Conservation (phyloP, 148 eudicot genomes). For the Silene conica region DNA sequence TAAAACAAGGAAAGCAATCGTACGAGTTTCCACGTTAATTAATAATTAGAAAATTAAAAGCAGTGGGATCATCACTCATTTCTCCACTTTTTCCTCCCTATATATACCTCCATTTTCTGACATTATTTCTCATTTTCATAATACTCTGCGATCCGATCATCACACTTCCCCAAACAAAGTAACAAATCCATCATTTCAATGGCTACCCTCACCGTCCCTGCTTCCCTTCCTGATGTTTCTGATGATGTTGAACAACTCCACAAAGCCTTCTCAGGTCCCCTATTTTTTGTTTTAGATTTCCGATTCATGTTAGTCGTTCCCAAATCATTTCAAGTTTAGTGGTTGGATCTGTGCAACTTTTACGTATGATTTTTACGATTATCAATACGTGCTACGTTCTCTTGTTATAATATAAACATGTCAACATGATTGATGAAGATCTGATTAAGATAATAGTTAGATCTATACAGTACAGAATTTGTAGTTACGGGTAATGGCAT, state of each 20-base stretch:
- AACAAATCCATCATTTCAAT: slow-evolving; percentile 22
- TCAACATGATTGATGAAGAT: background rate
- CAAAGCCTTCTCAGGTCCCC: slow-evolving; percentile 62
- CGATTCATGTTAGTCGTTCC: background rate
- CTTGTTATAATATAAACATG: too few relatives aligned
- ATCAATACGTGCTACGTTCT: too few relatives aligned
- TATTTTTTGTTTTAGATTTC: background rate
- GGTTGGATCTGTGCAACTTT: too few relatives aligned
- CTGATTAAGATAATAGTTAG: background rate
- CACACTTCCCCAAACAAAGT: background rate
- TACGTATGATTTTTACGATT: too few relatives aligned
- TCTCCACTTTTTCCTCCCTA: background rate
- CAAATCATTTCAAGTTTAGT: background rate
- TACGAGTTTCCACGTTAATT: background rate
- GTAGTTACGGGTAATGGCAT: too few relatives aligned
- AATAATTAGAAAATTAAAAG: too few relatives aligned
- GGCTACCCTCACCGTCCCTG: slow-evolving; percentile 63
- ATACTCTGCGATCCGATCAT: background rate
- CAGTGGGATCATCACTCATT: background rate
- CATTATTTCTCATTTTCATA: background rate
- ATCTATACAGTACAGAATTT: too few relatives aligned
- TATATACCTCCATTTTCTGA: background rate
- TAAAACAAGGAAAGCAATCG: background rate
- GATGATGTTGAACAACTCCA: slow-evolving; percentile 64
- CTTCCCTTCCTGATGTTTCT: slow-evolving; percentile 47